Evolutionary conservation across 768 basidiomycete species (phyloP).

Genomic region (Hortiboletus campestris): DNA sequence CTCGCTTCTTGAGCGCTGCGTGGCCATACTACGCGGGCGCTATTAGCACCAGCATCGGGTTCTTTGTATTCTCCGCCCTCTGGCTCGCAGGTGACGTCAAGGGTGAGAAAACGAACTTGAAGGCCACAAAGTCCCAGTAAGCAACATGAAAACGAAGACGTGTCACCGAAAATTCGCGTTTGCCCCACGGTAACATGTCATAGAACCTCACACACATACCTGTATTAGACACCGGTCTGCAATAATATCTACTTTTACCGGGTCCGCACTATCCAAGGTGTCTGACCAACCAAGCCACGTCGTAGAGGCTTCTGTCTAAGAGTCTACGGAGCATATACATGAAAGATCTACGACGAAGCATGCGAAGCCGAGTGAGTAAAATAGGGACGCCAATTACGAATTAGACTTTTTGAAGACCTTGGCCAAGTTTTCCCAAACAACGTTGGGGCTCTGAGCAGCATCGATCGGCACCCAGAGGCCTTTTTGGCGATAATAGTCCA

Average conservation of each 20-base stretch:
- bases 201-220: conserved; percentile 22
- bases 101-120: conserved; percentile 52
- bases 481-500: conserved; percentile 92
- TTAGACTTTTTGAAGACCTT: conserved; percentile 51
- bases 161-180: conserved; percentile 5
- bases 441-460: conserved; percentile 86
- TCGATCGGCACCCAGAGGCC: conserved; percentile 90
- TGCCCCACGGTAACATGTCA: conserved; percentile 3
- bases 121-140: conserved; percentile 33
- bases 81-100: conserved; percentile 86
- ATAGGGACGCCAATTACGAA: conserved; percentile 12
- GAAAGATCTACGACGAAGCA: conserved; percentile 19
- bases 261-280: not conserved
- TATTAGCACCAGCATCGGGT: conserved; percentile 81
- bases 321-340: conserved; percentile 27
- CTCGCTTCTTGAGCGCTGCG: conserved; percentile 91
- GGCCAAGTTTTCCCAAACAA: conserved; percentile 86
- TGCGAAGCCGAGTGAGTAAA: not conserved
- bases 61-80: conserved; percentile 80
- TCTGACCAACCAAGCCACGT: not conserved
- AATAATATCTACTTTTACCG: not conserved
- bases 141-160: not conserved
- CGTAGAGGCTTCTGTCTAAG: conserved; percentile 11
- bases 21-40: conserved; percentile 96
- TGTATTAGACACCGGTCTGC: conserved; percentile 11